Conservation (phyloP, 805 yeast species). For the Candida boidinii region DNA sequence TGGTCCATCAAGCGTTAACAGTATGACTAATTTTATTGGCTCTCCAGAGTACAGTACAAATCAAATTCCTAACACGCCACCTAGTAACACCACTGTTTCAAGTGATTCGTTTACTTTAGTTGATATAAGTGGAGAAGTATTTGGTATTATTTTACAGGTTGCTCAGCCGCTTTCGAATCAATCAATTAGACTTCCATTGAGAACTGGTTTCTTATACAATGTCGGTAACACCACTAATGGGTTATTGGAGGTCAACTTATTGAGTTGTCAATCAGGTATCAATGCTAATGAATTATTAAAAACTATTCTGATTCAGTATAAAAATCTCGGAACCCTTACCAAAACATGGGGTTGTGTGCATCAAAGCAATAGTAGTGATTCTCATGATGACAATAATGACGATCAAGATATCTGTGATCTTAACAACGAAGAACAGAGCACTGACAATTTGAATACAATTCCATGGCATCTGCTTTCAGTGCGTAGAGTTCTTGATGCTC, state of each 20-base stretch:
- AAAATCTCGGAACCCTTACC: conserved; percentile 40
- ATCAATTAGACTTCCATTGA: conserved; percentile 60
- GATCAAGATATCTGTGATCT: conserved; percentile 6
- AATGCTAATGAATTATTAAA: conserved; percentile 46
- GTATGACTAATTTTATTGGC: too few species aligned
- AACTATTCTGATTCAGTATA: conserved; percentile 49
- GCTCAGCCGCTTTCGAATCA: conserved; percentile 64
- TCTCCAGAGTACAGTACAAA: too few species aligned
- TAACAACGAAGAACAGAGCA: conserved; percentile 2
- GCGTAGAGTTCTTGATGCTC: conserved; percentile 45
- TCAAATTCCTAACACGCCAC: too few species aligned
- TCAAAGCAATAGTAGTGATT: conserved; percentile 9
- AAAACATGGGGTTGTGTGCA: conserved; percentile 27
- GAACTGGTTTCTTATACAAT: conserved; percentile 59
- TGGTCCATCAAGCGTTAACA: too few species aligned
- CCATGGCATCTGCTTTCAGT: conserved; percentile 77
- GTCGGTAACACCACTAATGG: conserved; percentile 10
- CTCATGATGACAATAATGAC: conserved; percentile 8
- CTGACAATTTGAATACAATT: conserved; percentile 25
- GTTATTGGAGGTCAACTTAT: conserved; percentile 52
- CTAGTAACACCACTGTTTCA: too few species aligned
- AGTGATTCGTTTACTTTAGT: conserved; percentile 31
- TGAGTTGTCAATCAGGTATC: conserved; percentile 68
- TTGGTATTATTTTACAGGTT: conserved; percentile 49
- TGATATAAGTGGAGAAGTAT: conserved; percentile 41